Conservation (phyloP, 257 asterid species). For the Solanum paucissectum region DNA sequence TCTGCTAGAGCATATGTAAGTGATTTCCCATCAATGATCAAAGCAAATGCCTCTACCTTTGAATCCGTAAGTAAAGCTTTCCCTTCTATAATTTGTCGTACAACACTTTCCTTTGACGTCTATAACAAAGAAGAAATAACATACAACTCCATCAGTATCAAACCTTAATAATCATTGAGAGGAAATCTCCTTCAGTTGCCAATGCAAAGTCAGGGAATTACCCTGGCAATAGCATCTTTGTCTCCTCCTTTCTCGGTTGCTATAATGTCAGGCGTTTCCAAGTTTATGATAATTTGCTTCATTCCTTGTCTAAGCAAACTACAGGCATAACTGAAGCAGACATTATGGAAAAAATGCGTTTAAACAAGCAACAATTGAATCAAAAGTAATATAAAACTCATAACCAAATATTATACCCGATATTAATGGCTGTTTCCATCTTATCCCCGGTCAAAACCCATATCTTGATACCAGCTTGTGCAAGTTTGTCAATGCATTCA, state of each 20-base stretch:
- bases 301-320: constrained; percentile 99
- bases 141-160: neutral
- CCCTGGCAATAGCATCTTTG: constrained; percentile 68
- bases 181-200: too few species aligned
- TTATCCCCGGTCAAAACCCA: constrained; percentile 97
- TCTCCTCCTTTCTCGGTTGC: constrained; percentile 68
- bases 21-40: constrained; percentile 93
- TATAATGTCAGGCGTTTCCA: constrained; percentile 60
- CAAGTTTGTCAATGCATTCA: constrained; percentile 91
- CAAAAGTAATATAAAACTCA: neutral
- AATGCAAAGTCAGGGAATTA: neutral
- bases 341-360: constrained; percentile 16
- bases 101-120: constrained; percentile 69
- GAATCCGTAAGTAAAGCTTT: constrained; percentile 36
- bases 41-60: constrained; percentile 60
- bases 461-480: constrained; percentile 80
- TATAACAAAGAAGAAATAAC: constrained; percentile 7
- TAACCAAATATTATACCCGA: constrained; percentile 41
- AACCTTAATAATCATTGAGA: neutral
- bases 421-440: constrained; percentile 95
- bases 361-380: neutral
- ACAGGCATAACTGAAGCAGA: constrained; percentile 68
- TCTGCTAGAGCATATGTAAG: constrained; percentile 77
- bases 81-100: constrained; percentile 61
- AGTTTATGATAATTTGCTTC: constrained; percentile 58